Evolutionary conservation across 1,139 yeast genomes (phyloP).

Genomic region (Blastobotrys arbuscula): DNA sequence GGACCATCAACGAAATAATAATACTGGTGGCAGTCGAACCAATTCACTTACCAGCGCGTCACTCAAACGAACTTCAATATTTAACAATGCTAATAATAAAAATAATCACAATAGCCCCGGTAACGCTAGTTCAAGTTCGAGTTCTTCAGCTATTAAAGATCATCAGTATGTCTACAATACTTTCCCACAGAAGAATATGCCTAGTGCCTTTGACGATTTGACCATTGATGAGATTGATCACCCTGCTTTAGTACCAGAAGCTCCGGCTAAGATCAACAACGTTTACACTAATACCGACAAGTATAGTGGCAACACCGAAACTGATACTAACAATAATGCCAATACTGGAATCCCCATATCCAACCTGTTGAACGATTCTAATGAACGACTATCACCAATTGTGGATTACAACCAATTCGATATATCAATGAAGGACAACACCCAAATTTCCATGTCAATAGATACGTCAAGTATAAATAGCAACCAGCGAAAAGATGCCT

Average conservation of each 20-base stretch:
- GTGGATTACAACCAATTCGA: neutral
- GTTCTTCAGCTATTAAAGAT: slow-evolving; percentile 7
- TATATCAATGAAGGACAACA: slow-evolving; percentile 3
- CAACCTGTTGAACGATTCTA: neutral
- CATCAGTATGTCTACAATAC: neutral
- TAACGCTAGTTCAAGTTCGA: neutral
- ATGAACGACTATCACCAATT: neutral
- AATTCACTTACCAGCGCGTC: neutral
- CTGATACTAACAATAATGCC: neutral
- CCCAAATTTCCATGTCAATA: neutral
- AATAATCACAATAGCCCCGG: neutral
- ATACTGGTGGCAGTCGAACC: neutral
- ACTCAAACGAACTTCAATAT: neutral
- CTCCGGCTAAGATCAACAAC: neutral
- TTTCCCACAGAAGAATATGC: neutral
- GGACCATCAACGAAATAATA: neutral
- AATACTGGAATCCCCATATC: neutral
- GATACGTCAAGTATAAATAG: neutral
- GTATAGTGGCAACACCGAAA: neutral
- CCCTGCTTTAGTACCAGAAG: neutral
- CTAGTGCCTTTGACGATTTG: slow-evolving; percentile 4
- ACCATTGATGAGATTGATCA: neutral
- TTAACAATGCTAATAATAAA: neutral
- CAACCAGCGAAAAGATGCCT: neutral
- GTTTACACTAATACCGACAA: neutral